Evolutionary conservation across 257 asterid genomes (phyloP), one percentile per base, ranked within the genome.

Genomic region (Plectranthus barbatus): DNA sequence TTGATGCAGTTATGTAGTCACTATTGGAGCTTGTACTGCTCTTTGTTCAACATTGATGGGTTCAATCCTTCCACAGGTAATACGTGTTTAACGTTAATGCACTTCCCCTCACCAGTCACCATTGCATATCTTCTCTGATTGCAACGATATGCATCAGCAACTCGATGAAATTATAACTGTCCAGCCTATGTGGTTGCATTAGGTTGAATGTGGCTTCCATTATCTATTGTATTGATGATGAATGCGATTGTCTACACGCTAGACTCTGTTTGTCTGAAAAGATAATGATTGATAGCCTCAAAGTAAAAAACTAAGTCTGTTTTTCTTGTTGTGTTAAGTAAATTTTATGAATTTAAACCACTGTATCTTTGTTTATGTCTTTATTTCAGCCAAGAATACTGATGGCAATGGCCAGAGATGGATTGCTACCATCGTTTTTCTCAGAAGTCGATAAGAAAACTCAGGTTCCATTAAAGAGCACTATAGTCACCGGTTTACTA

Each of bases 381-480:
- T 21, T 48, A 37, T 62, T 68, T 53, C 86, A 92, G 99, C 97
- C 99, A 15, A 82, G 99, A 20, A 89, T 92, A 72, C 81, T 92
- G 51, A 89, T 92, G 99, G 97, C 97, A 64, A 92, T 92, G 99
- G 95, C 99, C 47, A 82, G 99, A 75, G 97, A 92, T 64, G 99
- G 99, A 56, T 76, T 92, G 84, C 87, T 92, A 60, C 99, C 99
- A 10, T 72, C 99, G 23, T 90, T 92, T 68, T 92, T 92, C 49
- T 87, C 94, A 2, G 97, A 89, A 33, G 91, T 92, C 46, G 72
- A 67, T 69, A 81, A 78, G 69, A 74, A 49, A 33, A 82, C 94
- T 53, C 93, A 92, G 76, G 99, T 92, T 52, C 99, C 99, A 17
- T 62, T 89, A 44, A 89, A 92, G 77, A 68, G 95, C 83, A 92